Evolutionary conservation across 1,284 basidiomycete species (phyloP), one percentile per base, ranked within the genome.

Genomic region (Moniliophthora roreri): DNA sequence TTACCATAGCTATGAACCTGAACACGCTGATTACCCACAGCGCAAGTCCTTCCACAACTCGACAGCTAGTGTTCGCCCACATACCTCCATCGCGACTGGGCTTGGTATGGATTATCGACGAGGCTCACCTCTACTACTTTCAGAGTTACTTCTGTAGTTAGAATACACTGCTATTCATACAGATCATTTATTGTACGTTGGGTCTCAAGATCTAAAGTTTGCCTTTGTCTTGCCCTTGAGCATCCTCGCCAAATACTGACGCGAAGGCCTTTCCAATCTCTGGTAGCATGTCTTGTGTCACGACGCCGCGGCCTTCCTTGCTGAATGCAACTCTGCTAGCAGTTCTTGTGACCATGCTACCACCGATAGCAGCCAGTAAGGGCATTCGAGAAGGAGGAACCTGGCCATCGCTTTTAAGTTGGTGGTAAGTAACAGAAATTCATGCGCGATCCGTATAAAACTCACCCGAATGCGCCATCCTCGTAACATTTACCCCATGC

Each of bases 401-500:
- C 42, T 66, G 73, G 53, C 70, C 69, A 60, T 84, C 81, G 23
- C 79, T n/a, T n/a, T n/a, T 80, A 45, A 40, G 36, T 49, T 50
- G 21, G 32, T 45, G 34, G 44, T 62, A 18, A 51, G 21, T 55
- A 44, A 44, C n/a, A 16, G 32, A 26, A 6, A 26, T 50, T 2
- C 26, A 52, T 18, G 10, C 50, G 16, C 21, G n/a, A n/a, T n/a
- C n/a, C n/a, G 11, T 23, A 48, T 37, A 11, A 39, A 40, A 67
- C 78, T 57, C 57, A 87, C 82, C 85, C 86, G 62, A 87, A 95
- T 1, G 80, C 79, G 6, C 91, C 91, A 38, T 85, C 82, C 62
- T 93, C 90, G 68, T 91, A 98, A 63, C 91, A 93, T 67, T 90
- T 90, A 2, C 90, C 93, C 95, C 96, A 99, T 1, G 95, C 95